Evolutionary conservation across 805 yeast species (phyloP), one percentile per base, ranked within the genome.

Genomic region (Hanseniaspora taiwanica): DNA sequence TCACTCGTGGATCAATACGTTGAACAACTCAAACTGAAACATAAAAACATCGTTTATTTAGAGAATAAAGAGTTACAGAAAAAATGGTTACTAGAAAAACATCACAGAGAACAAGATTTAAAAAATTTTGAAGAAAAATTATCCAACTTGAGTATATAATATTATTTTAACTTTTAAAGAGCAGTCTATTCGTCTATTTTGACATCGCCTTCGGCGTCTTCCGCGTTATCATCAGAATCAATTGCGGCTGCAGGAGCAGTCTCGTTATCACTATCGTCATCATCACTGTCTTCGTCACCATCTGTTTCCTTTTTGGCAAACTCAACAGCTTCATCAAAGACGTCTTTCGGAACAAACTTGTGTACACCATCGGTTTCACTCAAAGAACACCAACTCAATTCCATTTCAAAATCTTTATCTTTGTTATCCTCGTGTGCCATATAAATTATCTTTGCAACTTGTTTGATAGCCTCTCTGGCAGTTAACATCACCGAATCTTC

Each of bases 341-440:
- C 60, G 14, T 76, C 89, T 34, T 73, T 77, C 19, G 95, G 94
- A 34, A 91, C 83, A 49, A 74, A 71, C 56, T 76, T 73, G 59
- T 91, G 97, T 44, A 66, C 58, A 14, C 96, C 93, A 4, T 71
- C 71, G 6, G 96, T 89, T 54, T 80, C 89, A 21, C 73, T 71
- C 27, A 58, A 55, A 27, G 89, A 76, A 40, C 77, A 76, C 98
- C 98, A 91, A 49, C 91, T 74, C 53, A 91, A 71, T 56, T 91
- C 99, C 48, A 91, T 70, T 63, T 91, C 98, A 57, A 86, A 91
- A 44, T 87, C 97, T 62, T 89, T 91, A 59, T 91, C 98, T 62
- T 89, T 91, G 62, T 86, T 85, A 56, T 91, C 98, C 64, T 91
- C 99, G 56, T 93, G 98, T 1, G 97, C 96, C 47, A 80, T 68